Percentiles rank a stretch among this genome's conserved stretches.
Conservation (phyloP, 768 basidiomycete species). For the Rhodotorula kratochvilovae region DNA sequence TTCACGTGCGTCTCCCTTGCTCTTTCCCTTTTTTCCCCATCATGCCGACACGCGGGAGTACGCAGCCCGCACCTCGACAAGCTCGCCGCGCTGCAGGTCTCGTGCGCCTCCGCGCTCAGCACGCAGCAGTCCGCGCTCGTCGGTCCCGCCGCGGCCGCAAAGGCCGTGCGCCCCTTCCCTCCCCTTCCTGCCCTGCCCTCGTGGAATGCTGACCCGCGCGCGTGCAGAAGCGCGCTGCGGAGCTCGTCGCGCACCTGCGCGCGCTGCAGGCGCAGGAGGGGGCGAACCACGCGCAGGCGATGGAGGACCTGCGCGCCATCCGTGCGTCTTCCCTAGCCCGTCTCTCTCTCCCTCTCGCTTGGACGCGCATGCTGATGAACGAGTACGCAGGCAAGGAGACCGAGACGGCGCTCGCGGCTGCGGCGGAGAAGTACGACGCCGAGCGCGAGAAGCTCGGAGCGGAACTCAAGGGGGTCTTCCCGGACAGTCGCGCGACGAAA, state of each 20-base stretch:
- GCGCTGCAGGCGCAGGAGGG: not conserved
- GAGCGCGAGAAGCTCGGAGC: not conserved
- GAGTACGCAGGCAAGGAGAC: not conserved
- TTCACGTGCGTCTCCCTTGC: not conserved
- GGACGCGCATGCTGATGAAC: not conserved
- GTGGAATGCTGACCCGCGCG: not conserved
- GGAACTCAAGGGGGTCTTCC: not conserved
- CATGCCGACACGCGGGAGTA: too few species aligned
- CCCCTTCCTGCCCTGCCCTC: too few species aligned
- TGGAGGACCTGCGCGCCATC: not conserved
- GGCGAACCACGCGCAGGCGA: not conserved
- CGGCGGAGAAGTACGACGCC: not conserved
- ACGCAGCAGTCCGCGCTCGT: not conserved
- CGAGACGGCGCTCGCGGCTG: not conserved
- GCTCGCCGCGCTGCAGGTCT: not conserved
- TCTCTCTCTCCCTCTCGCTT: not conserved
- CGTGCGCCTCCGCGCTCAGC: not conserved
- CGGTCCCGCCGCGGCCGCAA: too few species aligned
- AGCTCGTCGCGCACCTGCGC: not conserved
- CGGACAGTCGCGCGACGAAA: too few species aligned
- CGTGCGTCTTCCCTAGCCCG: not conserved
- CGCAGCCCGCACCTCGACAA: not conserved
- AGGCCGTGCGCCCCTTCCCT: not conserved
- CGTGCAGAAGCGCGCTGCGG: not conserved
- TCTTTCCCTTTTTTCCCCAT: not conserved